Percentiles rank a stretch among this genome's conserved stretches.
Evolutionary conservation across 106 monocot species (phyloP).

Genomic region (Xerophyta viscosa): DNA sequence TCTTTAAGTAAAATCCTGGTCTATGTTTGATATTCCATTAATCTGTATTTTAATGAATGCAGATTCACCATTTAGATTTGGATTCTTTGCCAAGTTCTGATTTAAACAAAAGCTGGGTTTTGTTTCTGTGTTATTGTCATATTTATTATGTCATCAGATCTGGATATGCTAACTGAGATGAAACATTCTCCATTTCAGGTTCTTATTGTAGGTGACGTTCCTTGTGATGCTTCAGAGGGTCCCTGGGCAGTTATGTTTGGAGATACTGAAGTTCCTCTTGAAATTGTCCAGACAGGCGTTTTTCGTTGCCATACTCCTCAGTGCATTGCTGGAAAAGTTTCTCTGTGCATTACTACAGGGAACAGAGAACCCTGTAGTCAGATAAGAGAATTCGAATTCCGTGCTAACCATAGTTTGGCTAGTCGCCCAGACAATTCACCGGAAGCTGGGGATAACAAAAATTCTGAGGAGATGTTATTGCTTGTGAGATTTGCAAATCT

Average conservation of each 20-base stretch:
- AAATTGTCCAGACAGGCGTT: constrained; percentile 56
- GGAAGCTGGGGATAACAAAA: constrained; percentile 3
- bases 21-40: too few species aligned
- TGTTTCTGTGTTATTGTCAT: too few species aligned
- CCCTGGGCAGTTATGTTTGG: constrained; percentile 60
- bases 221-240: constrained; percentile 35
- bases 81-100: too few species aligned
- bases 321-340: constrained; percentile 33
- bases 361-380: constrained; percentile 68
- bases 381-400: constrained; percentile 55
- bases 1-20: too few species aligned
- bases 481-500: constrained; percentile 33
- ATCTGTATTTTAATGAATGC: too few species aligned
- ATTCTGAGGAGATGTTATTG: constrained; percentile 34
- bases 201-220: constrained; percentile 52
- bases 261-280: constrained; percentile 46
- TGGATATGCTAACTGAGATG: not conserved
- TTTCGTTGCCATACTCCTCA: constrained; percentile 53
- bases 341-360: constrained; percentile 46
- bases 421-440: constrained; percentile 1
- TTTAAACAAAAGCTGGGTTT: too few species aligned
- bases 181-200: constrained; percentile 20
- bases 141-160: not conserved
- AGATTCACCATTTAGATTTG: too few species aligned
- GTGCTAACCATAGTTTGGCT: constrained; percentile 19